A percentile compares a stretch with the other conserved stretches of the same genome.
phyloP scores from a whole-genome alignment of 75 land plant species.

The Pinus taeda region DNA sequence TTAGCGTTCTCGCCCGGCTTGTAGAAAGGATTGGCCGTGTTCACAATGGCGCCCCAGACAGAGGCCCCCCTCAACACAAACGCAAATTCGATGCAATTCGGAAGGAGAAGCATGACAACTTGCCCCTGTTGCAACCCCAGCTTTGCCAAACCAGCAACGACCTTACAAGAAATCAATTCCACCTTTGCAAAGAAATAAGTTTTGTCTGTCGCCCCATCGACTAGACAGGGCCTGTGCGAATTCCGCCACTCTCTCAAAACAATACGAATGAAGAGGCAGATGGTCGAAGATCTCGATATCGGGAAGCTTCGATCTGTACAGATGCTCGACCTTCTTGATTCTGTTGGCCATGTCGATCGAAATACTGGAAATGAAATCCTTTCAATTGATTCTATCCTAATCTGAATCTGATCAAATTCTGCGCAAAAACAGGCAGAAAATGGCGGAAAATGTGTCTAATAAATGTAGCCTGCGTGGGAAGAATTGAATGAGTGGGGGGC shows the following conservation, averaged over 20 bases:
- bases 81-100: slow-evolving; percentile 64
- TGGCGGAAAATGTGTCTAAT: too few relatives aligned
- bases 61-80: slow-evolving; percentile 62
- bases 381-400: too few relatives aligned
- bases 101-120: slow-evolving; percentile 72
- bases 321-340: too few relatives aligned
- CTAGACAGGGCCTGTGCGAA: slow-evolving; percentile 43
- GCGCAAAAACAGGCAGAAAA: too few relatives aligned
- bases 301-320: slow-evolving; percentile 63
- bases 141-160: slow-evolving; percentile 40
- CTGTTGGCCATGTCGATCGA: too few relatives aligned
- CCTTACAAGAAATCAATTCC: slow-evolving; percentile 28
- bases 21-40: slow-evolving; percentile 81
- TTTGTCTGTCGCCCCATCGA: slow-evolving; percentile 43
- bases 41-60: slow-evolving; percentile 45
- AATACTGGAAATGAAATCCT: too few relatives aligned
- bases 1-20: slow-evolving; percentile 63
- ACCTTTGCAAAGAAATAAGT: slow-evolving; percentile 48
- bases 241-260: slow-evolving; percentile 41
- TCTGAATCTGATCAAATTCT: too few relatives aligned
- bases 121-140: slow-evolving; percentile 46
- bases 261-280: slow-evolving; percentile 59
- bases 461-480: too few relatives aligned
- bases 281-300: slow-evolving; percentile 57
- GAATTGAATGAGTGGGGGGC: too few relatives aligned